These are phyloP conservation scores for Sclerotinia glacialis DNA, from an alignment of 2,329 filamentous ascomycete genomes.

Conservation along the genomic window DNA sequence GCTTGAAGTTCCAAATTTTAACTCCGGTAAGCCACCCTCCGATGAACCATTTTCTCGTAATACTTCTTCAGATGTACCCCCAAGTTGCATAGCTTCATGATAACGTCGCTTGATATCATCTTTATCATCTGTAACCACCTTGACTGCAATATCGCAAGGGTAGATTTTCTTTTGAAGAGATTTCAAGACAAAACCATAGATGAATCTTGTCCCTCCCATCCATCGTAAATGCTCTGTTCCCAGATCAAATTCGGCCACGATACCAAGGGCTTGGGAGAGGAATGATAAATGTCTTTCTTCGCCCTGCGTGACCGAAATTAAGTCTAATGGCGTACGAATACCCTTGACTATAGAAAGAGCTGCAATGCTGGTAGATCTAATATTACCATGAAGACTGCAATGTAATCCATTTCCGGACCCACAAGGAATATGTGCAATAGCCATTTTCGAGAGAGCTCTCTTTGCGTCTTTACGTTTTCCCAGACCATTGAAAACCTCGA, in stretches of 20 bases:
- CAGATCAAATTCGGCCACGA: slow-evolving; percentile 83
- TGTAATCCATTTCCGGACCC: slow-evolving; percentile 90
- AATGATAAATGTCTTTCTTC: slow-evolving; percentile 72
- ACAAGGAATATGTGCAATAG: slow-evolving; percentile 81
- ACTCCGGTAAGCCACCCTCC: slow-evolving; percentile 57
- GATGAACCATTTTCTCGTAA: slow-evolving; percentile 25
- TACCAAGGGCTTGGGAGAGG: slow-evolving; percentile 80
- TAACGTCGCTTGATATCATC: slow-evolving; percentile 69
- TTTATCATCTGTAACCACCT: slow-evolving; percentile 75
- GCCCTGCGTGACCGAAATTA: slow-evolving; percentile 84
- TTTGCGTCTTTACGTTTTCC: slow-evolving; percentile 70
- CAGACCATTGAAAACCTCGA: slow-evolving; percentile 91
- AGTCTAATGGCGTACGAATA: slow-evolving; percentile 71
- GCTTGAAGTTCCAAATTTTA: slow-evolving; percentile 73
- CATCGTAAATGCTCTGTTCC: slow-evolving; percentile 85
- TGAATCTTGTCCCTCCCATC: slow-evolving; percentile 81
- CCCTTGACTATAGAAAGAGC: slow-evolving; percentile 84
- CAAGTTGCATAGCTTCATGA: slow-evolving; percentile 43
- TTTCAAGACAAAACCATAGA: slow-evolving; percentile 71
- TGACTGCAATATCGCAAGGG: slow-evolving; percentile 81
- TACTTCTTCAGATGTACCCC: background rate
- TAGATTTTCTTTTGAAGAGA: slow-evolving; percentile 74
- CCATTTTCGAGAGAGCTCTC: slow-evolving; percentile 68
- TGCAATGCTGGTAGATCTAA: slow-evolving; percentile 56
- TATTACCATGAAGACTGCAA: slow-evolving; percentile 72